Percentiles rank a stretch among this genome's conserved stretches.
phyloP scores from a whole-genome alignment of 1,139 yeast genomes.

The Geotrichum fermentans region DNA sequence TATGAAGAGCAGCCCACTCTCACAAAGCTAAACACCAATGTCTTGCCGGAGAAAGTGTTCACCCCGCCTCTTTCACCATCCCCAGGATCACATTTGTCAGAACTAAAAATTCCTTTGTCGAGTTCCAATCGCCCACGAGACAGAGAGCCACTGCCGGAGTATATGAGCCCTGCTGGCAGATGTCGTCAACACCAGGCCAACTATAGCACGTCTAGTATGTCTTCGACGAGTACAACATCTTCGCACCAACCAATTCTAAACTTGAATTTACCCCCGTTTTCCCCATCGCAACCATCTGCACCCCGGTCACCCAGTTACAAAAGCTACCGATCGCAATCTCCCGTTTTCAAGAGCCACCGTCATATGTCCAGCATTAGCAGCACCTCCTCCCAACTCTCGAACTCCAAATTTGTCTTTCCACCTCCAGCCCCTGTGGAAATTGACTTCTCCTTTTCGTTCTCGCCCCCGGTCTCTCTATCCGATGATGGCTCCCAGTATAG shows the following conservation, averaged over 20 bases:
- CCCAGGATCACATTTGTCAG: no score
- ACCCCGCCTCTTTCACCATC: background rate
- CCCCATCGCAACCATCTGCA: slow-evolving; percentile 4
- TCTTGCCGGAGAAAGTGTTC: background rate
- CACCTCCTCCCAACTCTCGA: background rate
- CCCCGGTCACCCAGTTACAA: slow-evolving; percentile 3
- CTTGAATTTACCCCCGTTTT: slow-evolving; percentile 6
- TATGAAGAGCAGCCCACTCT: slow-evolving; percentile 6
- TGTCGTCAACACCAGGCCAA: background rate
- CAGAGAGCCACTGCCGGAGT: no score
- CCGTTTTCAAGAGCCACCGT: slow-evolving; percentile 1
- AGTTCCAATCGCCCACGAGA: no score
- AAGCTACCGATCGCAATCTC: slow-evolving; percentile 4
- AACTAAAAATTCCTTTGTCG: background rate
- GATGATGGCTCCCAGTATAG: slow-evolving; percentile 19
- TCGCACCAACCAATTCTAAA: slow-evolving; percentile 4
- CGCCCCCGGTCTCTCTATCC: slow-evolving; percentile 1
- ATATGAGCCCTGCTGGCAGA: no score
- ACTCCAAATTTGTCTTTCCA: slow-evolving; percentile 1
- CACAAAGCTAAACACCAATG: background rate
- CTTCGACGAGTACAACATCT: background rate
- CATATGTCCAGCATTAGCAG: slow-evolving; percentile 7
- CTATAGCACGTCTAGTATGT: slow-evolving; percentile 4
- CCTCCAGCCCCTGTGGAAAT: slow-evolving; percentile 1
- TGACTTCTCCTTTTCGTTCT: background rate